Evolutionary conservation across 2,329 filamentous ascomycete species (phyloP), one percentile per base, ranked within the genome.

Genomic region (Cryphonectria naterciae): DNA sequence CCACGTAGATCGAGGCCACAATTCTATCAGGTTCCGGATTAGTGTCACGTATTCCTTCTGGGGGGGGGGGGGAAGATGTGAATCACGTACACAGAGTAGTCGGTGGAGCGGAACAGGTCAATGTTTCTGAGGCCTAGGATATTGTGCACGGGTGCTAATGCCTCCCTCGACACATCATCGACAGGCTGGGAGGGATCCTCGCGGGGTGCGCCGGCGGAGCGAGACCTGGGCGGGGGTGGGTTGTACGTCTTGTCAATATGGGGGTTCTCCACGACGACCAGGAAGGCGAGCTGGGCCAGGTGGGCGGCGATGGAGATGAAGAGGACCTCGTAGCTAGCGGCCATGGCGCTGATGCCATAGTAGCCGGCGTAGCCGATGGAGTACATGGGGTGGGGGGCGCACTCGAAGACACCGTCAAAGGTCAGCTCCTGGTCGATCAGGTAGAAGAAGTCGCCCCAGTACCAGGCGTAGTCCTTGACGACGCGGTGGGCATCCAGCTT

Each of bases 391-490:
- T 98, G 96, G 43, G 96, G 96, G 28, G 96, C 96, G 91, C 99
- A 97, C 83, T 99, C 96, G 80, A 98, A 99, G 74, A 99, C 96
- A 70, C 96, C 96, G 79, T 99, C 96, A 81, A 99, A 99, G 65
- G 95, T 98, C 80, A 99, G 86, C 79, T 97, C 94, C 83, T 98
- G 95, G 82, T 99, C 96, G 80, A 99, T 93, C 78, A 99, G 91
- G 82, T 94, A 99, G 86, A 98, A 99, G 83, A 98, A 98, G 82
- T 99, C 96, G 73, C 96, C 96, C 96, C 96, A 99, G 83, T 98
- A 99, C 96, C 96, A 99, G 39, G 96, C 96, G 83, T 95, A 99
- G 82, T 99, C 96, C 82, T 98, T 98, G 79, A 99, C 96, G 65
- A 99, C 96, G 73, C 96, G 89, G 81, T 99, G 96, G 28, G 96